These are phyloP conservation scores for Narthecium ossifragum DNA, from an alignment of 106 monocot species.

Conservation along the genomic window DNA sequence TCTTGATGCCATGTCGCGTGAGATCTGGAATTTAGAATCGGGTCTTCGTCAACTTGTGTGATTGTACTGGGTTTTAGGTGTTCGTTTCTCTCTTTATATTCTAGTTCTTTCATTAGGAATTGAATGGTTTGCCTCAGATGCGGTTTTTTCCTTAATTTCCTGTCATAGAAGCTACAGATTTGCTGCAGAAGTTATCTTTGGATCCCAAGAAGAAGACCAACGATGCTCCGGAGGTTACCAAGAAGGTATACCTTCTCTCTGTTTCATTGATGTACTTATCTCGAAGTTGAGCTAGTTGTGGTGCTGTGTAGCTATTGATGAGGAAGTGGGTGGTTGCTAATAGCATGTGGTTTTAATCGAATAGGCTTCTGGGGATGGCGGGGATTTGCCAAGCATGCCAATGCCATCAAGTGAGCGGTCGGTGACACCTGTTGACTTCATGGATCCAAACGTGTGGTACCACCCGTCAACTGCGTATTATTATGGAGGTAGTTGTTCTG, in stretches of 20 bases:
- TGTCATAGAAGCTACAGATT: conserved; percentile 50
- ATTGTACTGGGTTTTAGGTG: background rate
- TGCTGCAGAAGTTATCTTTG: conserved; percentile 57
- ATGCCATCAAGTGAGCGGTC: conserved; percentile 37
- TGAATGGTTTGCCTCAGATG: too few relatives aligned
- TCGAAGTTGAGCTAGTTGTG: background rate
- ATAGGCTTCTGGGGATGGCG: conserved; percentile 27
- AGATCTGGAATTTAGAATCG: background rate
- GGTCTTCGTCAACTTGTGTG: background rate
- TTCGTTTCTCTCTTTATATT: background rate
- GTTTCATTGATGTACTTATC: background rate
- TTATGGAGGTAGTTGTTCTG: conserved; percentile 41
- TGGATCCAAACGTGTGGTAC: conserved; percentile 56
- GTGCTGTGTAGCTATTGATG: background rate
- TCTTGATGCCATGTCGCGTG: background rate
- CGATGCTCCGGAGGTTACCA: conserved; percentile 40
- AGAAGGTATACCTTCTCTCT: conserved; percentile 33
- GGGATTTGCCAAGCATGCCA: conserved; percentile 16
- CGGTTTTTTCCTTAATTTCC: conserved; percentile 12
- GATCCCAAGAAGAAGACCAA: conserved; percentile 50
- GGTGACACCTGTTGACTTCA: conserved; percentile 42
- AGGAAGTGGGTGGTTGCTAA: background rate
- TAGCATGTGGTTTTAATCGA: background rate
- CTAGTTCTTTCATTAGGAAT: background rate
- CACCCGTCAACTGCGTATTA: conserved; percentile 38